These are phyloP conservation scores for Collybia sp. DNA, from an alignment of 768 basidiomycete species.

Conservation along the genomic window DNA sequence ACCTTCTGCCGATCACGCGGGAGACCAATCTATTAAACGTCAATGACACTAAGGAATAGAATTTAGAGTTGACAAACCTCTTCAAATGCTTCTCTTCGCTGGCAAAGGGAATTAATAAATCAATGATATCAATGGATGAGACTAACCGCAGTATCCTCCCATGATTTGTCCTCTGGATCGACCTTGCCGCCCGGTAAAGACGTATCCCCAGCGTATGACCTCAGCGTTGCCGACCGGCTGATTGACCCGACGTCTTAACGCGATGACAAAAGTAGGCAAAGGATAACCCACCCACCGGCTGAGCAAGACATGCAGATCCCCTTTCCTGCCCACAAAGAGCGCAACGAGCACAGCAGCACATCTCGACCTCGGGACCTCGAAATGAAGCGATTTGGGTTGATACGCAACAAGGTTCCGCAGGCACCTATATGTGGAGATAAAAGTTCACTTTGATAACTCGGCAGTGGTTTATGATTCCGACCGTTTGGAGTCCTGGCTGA, in stretches of 20 bases:
- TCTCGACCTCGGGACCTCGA: constrained; percentile 50
- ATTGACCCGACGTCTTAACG: not conserved
- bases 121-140: not conserved
- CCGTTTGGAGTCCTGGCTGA: constrained; percentile 49
- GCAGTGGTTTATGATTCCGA: constrained; percentile 13
- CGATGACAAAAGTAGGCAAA: not conserved
- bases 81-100: constrained; percentile 89
- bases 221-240: constrained; percentile 70
- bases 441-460: not conserved
- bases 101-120: not conserved
- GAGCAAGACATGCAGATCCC: constrained; percentile 84
- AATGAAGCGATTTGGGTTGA: constrained; percentile 30
- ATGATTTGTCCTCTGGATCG: constrained; percentile 58
- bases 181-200: constrained; percentile 84
- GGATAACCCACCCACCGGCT: constrained; percentile 52
- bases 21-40: constrained; percentile 65
- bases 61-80: constrained; percentile 47
- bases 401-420: constrained; percentile 51
- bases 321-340: constrained; percentile 77
- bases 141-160: constrained; percentile 81
- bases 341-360: constrained; percentile 80
- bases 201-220: constrained; percentile 83
- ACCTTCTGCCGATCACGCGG: constrained; percentile 65
- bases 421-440: constrained; percentile 42
- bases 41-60: not conserved